phyloP scores from a whole-genome alignment of 768 basidiomycete species.

The Mycena galopus region DNA sequence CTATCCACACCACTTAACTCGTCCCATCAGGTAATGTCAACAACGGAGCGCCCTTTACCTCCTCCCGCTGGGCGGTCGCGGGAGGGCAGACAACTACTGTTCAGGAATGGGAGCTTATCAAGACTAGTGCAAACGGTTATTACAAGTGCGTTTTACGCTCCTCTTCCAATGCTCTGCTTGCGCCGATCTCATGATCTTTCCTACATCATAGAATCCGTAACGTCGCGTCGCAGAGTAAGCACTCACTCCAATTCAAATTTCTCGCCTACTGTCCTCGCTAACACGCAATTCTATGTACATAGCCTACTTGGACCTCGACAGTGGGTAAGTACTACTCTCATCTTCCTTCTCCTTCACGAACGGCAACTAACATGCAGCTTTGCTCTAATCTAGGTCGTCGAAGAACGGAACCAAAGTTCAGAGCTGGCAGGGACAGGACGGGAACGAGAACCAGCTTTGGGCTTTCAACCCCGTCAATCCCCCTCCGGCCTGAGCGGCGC shows the following conservation, averaged over 20 bases:
- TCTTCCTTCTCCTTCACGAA: too few species aligned
- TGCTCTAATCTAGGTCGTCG: constrained; percentile 2
- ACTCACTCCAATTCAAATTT: constrained; percentile 10
- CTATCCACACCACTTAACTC: neutral
- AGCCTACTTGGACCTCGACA: too few species aligned
- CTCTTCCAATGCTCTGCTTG: neutral
- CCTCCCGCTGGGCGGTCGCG: constrained; percentile 5
- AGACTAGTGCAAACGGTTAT: constrained; percentile 9
- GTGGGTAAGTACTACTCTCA: too few species aligned
- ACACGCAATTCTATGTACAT: too few species aligned
- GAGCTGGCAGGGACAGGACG: constrained; percentile 24
- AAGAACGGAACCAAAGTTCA: constrained; percentile 20
- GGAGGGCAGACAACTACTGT: neutral
- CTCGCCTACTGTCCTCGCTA: neutral
- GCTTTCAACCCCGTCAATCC: constrained; percentile 1
- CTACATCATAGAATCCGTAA: constrained; percentile 19
- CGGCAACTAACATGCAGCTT: too few species aligned
- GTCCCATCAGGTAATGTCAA: constrained; percentile 13
- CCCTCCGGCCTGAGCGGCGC: neutral
- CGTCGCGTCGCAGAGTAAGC: constrained; percentile 18
- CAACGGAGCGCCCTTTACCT: constrained; percentile 17
- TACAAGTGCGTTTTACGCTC: constrained; percentile 19
- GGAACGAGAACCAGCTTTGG: constrained; percentile 30
- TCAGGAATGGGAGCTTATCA: constrained; percentile 26
- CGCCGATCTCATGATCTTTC: constrained; percentile 6